These are phyloP conservation scores for Pterocarpus macrocarpus DNA, from an alignment of 306 rosid species.

Conservation along the genomic window DNA sequence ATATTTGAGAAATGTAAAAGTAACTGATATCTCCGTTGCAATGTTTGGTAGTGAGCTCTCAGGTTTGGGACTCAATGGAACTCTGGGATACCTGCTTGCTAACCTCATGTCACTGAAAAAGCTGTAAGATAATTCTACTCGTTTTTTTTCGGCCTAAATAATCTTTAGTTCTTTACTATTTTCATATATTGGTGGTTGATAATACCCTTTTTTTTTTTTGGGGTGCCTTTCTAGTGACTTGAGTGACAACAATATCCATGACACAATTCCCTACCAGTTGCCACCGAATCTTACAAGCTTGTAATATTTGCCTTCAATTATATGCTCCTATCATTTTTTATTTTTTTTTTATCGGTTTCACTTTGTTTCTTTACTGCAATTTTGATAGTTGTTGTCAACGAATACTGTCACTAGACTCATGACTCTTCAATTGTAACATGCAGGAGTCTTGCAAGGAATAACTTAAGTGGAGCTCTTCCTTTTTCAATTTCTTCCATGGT, in stretches of 20 bases:
- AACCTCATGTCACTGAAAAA: slow-evolving; percentile 72
- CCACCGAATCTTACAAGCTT: slow-evolving; percentile 97
- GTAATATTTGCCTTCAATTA: slow-evolving; percentile 53
- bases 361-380: slow-evolving; percentile 26
- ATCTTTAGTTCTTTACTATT: neutral
- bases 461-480: slow-evolving; percentile 88
- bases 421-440: slow-evolving; percentile 22
- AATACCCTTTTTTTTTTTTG: slow-evolving; percentile 4
- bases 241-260: slow-evolving; percentile 84
- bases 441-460: slow-evolving; percentile 87
- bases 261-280: slow-evolving; percentile 82
- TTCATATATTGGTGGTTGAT: neutral
- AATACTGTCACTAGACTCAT: neutral
- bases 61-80: slow-evolving; percentile 88
- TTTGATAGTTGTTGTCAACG: slow-evolving; percentile 21
- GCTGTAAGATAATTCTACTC: slow-evolving; percentile 66
- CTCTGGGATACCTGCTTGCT: slow-evolving; percentile 89
- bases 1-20: neutral
- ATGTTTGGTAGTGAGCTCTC: slow-evolving; percentile 68
- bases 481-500: slow-evolving; percentile 81
- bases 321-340: slow-evolving; percentile 4
- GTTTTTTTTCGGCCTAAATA: neutral
- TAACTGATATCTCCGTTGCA: slow-evolving; percentile 46
- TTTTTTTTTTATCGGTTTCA: slow-evolving; percentile 27
- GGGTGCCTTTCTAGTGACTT: slow-evolving; percentile 63